These are phyloP conservation scores for Malus asiatica DNA, from an alignment of 306 rosid genomes.

Conservation along the genomic window DNA sequence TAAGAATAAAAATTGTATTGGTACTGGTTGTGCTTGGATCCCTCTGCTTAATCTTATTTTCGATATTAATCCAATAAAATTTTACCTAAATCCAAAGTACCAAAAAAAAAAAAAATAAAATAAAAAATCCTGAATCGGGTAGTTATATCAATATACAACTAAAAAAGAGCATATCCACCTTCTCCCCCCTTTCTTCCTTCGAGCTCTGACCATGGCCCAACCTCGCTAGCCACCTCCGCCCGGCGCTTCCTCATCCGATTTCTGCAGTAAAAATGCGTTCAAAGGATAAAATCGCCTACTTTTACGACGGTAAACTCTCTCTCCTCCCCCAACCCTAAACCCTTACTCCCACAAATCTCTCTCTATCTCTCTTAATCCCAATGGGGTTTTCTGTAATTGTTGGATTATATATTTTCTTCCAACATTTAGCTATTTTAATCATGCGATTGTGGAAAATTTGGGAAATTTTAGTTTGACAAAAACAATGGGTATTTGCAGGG, in stretches of 20 bases:
- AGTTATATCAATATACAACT: too few species aligned
- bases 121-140: too few species aligned
- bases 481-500: constrained; percentile 48
- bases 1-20: too few species aligned
- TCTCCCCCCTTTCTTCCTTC: not conserved
- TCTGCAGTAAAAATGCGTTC: constrained; percentile 48
- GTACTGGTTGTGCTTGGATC: too few species aligned
- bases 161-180: too few species aligned
- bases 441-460: not conserved
- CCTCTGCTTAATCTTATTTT: too few species aligned
- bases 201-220: not conserved
- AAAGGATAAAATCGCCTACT: constrained; percentile 88
- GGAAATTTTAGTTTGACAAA: not conserved
- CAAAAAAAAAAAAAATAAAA: too few species aligned
- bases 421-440: constrained; percentile 1
- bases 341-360: not conserved
- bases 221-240: not conserved
- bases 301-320: constrained; percentile 64
- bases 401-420: not conserved
- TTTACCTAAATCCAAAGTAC: too few species aligned
- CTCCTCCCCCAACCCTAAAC: constrained; percentile 26
- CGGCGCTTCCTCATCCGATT: not conserved
- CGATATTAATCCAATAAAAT: too few species aligned
- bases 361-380: not conserved
- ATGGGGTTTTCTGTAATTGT: not conserved